Conservation (phyloP, 2,329 filamentous ascomycete genomes). For the Coniochaeta sp. region DNA sequence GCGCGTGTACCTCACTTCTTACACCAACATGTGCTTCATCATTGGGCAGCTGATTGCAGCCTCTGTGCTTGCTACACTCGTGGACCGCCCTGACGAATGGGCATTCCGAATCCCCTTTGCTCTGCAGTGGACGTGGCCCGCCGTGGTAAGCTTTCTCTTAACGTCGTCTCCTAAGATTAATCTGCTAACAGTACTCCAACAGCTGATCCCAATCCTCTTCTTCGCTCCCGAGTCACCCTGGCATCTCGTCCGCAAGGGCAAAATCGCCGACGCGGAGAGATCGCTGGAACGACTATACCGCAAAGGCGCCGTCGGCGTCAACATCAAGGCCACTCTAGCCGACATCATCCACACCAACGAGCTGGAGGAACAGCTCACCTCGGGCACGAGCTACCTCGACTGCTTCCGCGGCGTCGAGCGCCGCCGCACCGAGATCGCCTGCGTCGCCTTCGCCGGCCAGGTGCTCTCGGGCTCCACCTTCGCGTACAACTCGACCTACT, state of each 20-base stretch:
- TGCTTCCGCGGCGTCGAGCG: conserved; percentile 77
- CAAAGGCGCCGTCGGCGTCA: conserved; percentile 68
- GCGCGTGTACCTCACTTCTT: conserved; percentile 65
- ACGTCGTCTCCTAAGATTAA: background rate
- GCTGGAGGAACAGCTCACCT: conserved; percentile 68
- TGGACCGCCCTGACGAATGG: conserved; percentile 57
- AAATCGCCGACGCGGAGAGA: conserved; percentile 57
- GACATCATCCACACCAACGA: conserved; percentile 92
- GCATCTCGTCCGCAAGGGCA: conserved; percentile 65
- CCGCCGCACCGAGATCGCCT: conserved; percentile 63
- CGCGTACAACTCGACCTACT: conserved; percentile 1
- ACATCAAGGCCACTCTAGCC: conserved; percentile 63
- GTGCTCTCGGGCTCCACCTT: background rate
- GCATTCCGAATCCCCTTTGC: conserved; percentile 62
- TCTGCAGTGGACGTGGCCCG: conserved; percentile 72
- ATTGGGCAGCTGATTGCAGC: conserved; percentile 66
- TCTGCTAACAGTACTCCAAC: background rate
- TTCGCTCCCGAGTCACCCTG: conserved; percentile 66
- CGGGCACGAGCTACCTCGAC: conserved; percentile 68
- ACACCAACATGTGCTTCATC: conserved; percentile 73
- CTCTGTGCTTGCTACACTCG: conserved; percentile 64
- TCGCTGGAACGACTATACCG: conserved; percentile 58
- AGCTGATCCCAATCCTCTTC: conserved; percentile 33
- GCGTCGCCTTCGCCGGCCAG: conserved; percentile 1
- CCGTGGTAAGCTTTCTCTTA: conserved; percentile 53